Conservation (phyloP, 2,329 filamentous ascomycete genomes). For the Exophiala calicioides region DNA sequence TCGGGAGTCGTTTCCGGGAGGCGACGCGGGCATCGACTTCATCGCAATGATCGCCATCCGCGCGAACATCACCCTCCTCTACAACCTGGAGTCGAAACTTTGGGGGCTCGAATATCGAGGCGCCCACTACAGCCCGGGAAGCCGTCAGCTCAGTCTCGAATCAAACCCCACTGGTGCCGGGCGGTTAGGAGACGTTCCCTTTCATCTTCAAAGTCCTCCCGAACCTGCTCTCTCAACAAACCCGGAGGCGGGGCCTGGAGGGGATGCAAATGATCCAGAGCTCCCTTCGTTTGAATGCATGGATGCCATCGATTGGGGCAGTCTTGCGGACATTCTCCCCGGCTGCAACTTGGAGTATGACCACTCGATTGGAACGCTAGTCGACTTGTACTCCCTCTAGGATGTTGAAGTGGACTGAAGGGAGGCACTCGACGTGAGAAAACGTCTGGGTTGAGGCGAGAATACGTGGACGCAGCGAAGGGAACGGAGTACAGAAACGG, state of each 20-base stretch:
- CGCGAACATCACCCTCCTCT: conserved; percentile 1
- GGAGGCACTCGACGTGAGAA: neutral
- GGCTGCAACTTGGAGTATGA: neutral
- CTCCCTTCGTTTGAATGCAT: neutral
- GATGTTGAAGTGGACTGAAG: neutral
- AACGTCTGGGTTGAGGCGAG: neutral
- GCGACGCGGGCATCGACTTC: neutral
- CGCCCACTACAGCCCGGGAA: conserved; percentile 1
- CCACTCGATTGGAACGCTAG: neutral
- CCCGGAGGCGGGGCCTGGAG: neutral
- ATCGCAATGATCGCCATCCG: neutral
- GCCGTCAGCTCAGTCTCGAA: neutral
- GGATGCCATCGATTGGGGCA: neutral
- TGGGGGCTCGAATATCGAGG: conserved; percentile 3
- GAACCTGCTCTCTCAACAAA: neutral
- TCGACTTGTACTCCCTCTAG: neutral
- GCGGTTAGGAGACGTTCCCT: neutral
- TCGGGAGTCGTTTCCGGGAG: conserved; percentile 1
- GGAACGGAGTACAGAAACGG: neutral
- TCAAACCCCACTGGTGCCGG: neutral
- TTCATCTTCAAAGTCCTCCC: neutral
- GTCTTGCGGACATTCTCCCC: conserved; percentile 1
- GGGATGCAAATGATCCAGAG: neutral
- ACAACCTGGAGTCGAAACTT: neutral
- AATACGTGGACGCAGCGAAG: neutral